Base-by-base conservation (phyloP, 495 filamentous ascomycete species). In the Trichoderma orchidacearum region DNA sequence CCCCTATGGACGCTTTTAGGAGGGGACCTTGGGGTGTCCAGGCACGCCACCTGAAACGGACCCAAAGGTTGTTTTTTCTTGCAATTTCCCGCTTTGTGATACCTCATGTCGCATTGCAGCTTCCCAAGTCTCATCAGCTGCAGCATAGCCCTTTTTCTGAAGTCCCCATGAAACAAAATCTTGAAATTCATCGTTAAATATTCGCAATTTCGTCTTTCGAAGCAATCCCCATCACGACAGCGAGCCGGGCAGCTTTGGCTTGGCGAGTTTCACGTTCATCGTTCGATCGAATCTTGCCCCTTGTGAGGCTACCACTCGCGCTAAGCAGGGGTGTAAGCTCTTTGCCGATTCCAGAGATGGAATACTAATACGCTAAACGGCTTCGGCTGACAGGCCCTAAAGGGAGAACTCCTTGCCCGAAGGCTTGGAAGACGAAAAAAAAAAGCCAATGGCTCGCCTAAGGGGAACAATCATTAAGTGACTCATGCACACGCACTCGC, bases 261-360 rank as follows among this genome's bases (percentile, higher is more conserved):
- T 48, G 27, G 41, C 41, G 41, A 48, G 41, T 48, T 48, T 48
- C 41, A 48, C 21, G 21, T 6, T 13, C 41, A 48, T 48, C 41
- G 41, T 48, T 48, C 41, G 41, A 48, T 48, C 41, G 41, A 48
- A 48, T 48, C 41, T 48, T 48, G 41, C 41, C 41, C 41, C 41
- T 48, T 48, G 41, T 48, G 41, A 48, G 41, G 41, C 41, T 48
- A 23, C 41, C 41, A 48, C 27, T 3, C 3, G 27, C 41, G 41
- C 41, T 48, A 48, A 9, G 41, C 41, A 48, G 41, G 41, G 41
- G 41, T 27, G 21, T 17, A 23, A 36, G 34, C 34, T 36, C 34
- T 36, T 36, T 36, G 34, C 17, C 34, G 34, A 36, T 48, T 48
- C 41, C 41, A 48, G 18, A 28, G 41, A 48, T 48, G 41, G 41